These are phyloP conservation scores for Microbotryum violaceum DNA, from an alignment of 1,284 basidiomycete species.

Conservation along the genomic window DNA sequence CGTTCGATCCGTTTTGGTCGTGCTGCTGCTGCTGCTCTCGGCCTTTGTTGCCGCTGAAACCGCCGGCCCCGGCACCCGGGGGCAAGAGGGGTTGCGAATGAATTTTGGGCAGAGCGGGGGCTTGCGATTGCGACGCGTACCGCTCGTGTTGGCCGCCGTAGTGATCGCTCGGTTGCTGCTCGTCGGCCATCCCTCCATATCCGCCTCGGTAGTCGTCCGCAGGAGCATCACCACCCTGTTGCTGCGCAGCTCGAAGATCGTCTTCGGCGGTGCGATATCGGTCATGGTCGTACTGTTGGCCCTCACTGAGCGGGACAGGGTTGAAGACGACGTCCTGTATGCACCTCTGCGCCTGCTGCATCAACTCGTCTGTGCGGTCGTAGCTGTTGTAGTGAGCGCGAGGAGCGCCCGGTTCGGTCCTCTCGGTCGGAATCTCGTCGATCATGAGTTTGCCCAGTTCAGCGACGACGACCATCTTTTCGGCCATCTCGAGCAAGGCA, in stretches of 20 bases:
- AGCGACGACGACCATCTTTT: conserved; percentile 36
- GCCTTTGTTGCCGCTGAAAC: neutral
- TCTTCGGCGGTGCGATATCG: neutral
- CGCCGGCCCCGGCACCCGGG: too few species aligned
- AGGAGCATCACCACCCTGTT: neutral
- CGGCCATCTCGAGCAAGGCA: conserved; percentile 36
- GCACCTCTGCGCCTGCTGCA: conserved; percentile 34
- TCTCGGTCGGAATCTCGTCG: conserved; percentile 34
- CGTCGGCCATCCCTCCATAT: neutral
- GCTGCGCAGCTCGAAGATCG: conserved; percentile 10
- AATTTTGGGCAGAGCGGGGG: too few species aligned
- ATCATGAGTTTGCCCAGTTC: conserved; percentile 37
- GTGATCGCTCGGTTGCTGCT: neutral
- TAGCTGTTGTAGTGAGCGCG: conserved; percentile 33
- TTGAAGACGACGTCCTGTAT: conserved; percentile 36
- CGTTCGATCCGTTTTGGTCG: neutral
- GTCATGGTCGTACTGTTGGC: too few species aligned
- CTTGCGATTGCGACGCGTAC: neutral
- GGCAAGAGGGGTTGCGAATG: too few species aligned
- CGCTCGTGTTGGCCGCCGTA: neutral
- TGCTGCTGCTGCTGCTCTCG: conserved; percentile 1
- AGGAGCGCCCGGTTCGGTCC: conserved; percentile 30
- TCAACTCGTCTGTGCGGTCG: conserved; percentile 30
- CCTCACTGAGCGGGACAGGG: conserved; percentile 6
- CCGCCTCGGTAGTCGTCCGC: neutral